These are phyloP conservation scores for Erigeron philadelphicus DNA, from an alignment of 140 eudicot genomes.

Conservation along the genomic window DNA sequence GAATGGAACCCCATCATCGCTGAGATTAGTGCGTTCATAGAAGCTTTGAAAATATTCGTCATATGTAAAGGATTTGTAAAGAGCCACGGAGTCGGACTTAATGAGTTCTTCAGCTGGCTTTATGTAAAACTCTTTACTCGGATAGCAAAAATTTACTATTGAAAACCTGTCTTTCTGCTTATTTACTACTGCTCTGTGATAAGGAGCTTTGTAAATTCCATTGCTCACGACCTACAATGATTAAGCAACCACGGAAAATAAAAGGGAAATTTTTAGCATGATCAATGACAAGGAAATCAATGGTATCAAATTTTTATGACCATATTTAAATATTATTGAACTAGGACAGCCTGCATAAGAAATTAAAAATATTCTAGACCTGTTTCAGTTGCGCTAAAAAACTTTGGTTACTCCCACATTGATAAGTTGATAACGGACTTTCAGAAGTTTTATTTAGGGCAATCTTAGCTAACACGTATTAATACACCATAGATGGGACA, in stretches of 20 bases:
- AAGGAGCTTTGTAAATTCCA: constrained; percentile 39
- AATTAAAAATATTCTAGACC: neutral
- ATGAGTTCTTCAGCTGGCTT: constrained; percentile 33
- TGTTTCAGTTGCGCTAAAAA: neutral
- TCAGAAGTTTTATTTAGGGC: neutral
- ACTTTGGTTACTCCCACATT: neutral
- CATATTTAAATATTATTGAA: too few species aligned
- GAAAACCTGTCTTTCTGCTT: constrained; percentile 39
- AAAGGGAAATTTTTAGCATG: neutral
- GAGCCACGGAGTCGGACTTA: constrained; percentile 15
- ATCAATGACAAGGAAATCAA: neutral
- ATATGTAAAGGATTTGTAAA: constrained; percentile 30
- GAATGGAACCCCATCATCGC: constrained; percentile 34
- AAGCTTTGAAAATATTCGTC: constrained; percentile 32
- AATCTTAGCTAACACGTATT: neutral
- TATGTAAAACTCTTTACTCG: constrained; percentile 20
- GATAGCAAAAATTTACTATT: constrained; percentile 37
- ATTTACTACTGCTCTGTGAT: constrained; percentile 35
- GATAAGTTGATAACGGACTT: neutral
- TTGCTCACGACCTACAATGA: constrained; percentile 36
- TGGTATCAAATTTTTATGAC: neutral
- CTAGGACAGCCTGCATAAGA: too few species aligned
- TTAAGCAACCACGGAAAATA: neutral
- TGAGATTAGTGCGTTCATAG: constrained; percentile 28
- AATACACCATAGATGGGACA: neutral